Evolutionary conservation across 1,284 basidiomycete species (phyloP).

Genomic region (Malassezia psittaci): DNA sequence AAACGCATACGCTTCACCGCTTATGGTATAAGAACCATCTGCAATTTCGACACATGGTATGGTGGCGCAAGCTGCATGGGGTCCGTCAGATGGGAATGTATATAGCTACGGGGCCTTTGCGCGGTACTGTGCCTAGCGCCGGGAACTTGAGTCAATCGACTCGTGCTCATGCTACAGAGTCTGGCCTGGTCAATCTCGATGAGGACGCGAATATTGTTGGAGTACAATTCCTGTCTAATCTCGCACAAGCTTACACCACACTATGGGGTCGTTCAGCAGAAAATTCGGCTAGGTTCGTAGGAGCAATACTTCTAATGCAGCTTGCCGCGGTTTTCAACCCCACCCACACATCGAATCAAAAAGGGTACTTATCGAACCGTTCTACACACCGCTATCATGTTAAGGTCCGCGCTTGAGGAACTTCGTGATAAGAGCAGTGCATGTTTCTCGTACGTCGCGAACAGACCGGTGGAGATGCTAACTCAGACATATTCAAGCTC

Average conservation of each 20-base stretch:
- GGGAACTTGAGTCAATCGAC: not conserved
- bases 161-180: too few species aligned
- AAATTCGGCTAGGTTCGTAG: conserved; percentile 2
- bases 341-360: not conserved
- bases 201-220: not conserved
- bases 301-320: not conserved
- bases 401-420: not conserved
- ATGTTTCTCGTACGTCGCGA: conserved; percentile 1
- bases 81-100: conserved; percentile 1
- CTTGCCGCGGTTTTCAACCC: conserved; percentile 6
- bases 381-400: not conserved
- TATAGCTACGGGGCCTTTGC: conserved; percentile 8
- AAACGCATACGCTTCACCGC: conserved; percentile 10
- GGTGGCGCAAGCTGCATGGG: conserved; percentile 14
- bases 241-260: conserved; percentile 8
- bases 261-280: conserved; percentile 1
- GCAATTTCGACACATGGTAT: conserved; percentile 16
- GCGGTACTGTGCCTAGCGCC: conserved; percentile 1
- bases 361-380: not conserved
- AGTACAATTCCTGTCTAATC: not conserved
- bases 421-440: conserved; percentile 2
- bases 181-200: too few species aligned
- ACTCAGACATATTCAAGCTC: not conserved
- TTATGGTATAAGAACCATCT: conserved; percentile 14
- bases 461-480: not conserved